Percentiles rank a stretch among this genome's conserved stretches.
Conservation (phyloP, 2,329 filamentous ascomycete genomes). For the Dissoconium aciculare region DNA sequence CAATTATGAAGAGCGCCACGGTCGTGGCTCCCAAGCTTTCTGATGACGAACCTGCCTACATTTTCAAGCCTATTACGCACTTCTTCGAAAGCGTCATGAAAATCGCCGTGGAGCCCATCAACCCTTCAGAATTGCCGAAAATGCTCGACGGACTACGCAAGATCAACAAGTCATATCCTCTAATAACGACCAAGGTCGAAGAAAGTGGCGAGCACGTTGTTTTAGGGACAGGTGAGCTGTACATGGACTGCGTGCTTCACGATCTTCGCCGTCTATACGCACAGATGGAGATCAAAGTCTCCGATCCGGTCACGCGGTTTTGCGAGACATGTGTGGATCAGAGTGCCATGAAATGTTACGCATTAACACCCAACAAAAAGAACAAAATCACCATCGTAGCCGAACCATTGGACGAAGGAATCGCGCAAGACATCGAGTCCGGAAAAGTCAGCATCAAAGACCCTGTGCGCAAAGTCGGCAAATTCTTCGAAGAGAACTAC, state of each 20-base stretch:
- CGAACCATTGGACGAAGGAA: constrained; percentile 86
- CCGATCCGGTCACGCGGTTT: constrained; percentile 91
- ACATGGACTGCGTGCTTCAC: constrained; percentile 98
- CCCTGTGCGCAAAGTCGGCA: constrained; percentile 80
- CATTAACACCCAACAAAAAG: constrained; percentile 96
- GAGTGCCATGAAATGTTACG: constrained; percentile 94
- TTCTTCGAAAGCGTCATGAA: constrained; percentile 98
- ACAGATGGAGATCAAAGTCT: constrained; percentile 98
- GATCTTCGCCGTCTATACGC: constrained; percentile 87
- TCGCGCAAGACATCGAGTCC: constrained; percentile 84
- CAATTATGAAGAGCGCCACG: constrained; percentile 93
- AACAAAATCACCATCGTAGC: constrained; percentile 99
- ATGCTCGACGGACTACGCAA: constrained; percentile 96
- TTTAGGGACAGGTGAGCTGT: constrained; percentile 90
- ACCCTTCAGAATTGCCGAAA: constrained; percentile 92
- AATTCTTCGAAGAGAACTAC: constrained; percentile 94
- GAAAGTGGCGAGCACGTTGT: constrained; percentile 95
- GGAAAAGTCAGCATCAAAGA: constrained; percentile 85
- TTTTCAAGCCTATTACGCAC: constrained; percentile 83
- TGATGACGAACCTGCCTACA: constrained; percentile 82
- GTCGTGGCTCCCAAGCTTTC: constrained; percentile 67
- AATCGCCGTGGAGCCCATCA: constrained; percentile 93
- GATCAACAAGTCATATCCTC: constrained; percentile 93
- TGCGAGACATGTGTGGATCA: constrained; percentile 97
- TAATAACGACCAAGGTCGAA: constrained; percentile 93